These are phyloP conservation scores for Ceratocystis cacaofunesta DNA, from an alignment of 2,329 filamentous ascomycete genomes.

Conservation along the genomic window DNA sequence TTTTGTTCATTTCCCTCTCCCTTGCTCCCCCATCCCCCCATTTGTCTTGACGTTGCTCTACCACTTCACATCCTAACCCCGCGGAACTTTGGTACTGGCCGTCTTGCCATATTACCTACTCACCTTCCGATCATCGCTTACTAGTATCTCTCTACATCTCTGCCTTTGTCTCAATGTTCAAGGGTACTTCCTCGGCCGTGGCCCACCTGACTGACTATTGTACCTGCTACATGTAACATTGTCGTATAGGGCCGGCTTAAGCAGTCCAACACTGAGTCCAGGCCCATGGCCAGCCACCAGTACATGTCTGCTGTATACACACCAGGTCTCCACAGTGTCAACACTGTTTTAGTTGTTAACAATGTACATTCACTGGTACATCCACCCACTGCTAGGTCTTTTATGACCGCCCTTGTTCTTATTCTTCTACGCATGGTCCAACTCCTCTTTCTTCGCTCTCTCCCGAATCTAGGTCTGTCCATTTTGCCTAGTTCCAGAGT, in stretches of 20 bases:
- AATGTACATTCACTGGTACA: not conserved
- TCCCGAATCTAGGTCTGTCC: not conserved
- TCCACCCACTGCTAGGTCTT: not conserved
- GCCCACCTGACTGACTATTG: not conserved
- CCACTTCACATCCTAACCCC: not conserved
- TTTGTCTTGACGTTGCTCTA: not conserved
- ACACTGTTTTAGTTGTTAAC: not conserved
- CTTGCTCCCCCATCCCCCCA: not conserved
- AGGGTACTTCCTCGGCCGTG: not conserved
- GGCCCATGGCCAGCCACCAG: not conserved
- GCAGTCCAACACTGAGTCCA: not conserved
- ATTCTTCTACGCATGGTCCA: not conserved
- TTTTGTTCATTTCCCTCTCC: not conserved
- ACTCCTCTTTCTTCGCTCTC: not conserved
- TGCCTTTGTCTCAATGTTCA: not conserved
- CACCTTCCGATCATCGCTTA: not conserved
- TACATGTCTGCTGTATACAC: not conserved
- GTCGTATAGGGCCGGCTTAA: not conserved
- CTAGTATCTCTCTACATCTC: not conserved
- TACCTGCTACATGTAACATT: not conserved
- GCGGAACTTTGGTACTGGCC: not conserved
- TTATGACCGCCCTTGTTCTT: not conserved
- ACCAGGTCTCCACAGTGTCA: conserved; percentile 1
- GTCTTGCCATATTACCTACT: not conserved
- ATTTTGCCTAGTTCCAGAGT: not conserved